These are phyloP conservation scores for Hondaea fermentalgiana DNA, from an alignment of 108 stramenopile species.

Conservation along the genomic window DNA sequence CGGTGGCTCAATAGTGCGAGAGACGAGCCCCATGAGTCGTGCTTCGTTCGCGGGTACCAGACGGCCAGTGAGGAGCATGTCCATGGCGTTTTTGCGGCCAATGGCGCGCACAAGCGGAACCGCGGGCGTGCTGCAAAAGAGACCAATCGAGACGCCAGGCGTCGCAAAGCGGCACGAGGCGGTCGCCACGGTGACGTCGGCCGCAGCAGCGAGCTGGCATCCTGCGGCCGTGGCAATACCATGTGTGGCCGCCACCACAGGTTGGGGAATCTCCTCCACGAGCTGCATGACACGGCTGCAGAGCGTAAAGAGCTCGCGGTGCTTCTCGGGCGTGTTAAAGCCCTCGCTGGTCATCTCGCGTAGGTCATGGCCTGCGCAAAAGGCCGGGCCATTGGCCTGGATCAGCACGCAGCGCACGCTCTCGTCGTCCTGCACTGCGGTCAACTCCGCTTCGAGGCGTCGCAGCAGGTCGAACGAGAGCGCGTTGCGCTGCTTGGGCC, in stretches of 20 bases:
- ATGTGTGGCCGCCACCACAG: conserved; percentile 57
- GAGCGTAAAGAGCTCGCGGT: conserved; percentile 39
- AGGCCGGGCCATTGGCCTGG: conserved; percentile 44
- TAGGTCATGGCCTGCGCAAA: conserved; percentile 63
- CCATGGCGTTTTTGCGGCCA: conserved; percentile 56
- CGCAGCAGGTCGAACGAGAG: conserved; percentile 29
- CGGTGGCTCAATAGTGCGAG: conserved; percentile 29
- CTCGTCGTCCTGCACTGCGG: conserved; percentile 31
- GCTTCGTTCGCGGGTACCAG: conserved; percentile 55
- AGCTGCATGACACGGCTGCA: conserved; percentile 55
- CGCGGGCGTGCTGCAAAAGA: conserved; percentile 68
- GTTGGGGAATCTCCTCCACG: conserved; percentile 43
- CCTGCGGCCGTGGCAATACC: conserved; percentile 69
- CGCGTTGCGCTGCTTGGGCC: conserved; percentile 40
- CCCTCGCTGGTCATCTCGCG: conserved; percentile 39
- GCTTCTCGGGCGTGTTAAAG: neutral
- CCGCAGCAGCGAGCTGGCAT: conserved; percentile 67
- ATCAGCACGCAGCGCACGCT: conserved; percentile 40
- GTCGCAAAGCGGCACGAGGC: conserved; percentile 53
- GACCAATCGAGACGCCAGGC: conserved; percentile 59
- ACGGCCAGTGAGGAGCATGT: conserved; percentile 65
- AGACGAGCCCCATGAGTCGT: conserved; percentile 45
- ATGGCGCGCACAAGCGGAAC: conserved; percentile 53
- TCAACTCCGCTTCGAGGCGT: neutral
- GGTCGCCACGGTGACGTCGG: conserved; percentile 52